These are phyloP conservation scores for Plenodomus tracheiphilus DNA, from an alignment of 2,329 filamentous ascomycete genomes.

Conservation along the genomic window DNA sequence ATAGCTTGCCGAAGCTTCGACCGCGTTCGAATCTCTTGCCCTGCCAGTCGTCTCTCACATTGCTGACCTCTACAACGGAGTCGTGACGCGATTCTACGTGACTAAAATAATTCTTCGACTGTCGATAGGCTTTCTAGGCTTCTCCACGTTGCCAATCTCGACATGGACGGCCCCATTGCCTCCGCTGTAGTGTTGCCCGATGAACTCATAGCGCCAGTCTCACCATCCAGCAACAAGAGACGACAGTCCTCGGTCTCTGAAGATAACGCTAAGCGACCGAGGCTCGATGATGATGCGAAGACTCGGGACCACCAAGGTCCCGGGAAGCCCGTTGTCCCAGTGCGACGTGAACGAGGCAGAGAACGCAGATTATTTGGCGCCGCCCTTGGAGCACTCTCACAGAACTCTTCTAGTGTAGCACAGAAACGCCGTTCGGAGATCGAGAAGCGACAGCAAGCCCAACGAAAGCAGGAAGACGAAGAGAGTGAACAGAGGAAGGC, in stretches of 20 bases:
- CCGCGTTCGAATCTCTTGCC: conserved; percentile 6
- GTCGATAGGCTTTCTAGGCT: background rate
- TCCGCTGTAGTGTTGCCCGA: conserved; percentile 60
- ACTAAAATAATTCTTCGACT: too few relatives aligned
- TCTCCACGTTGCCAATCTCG: background rate
- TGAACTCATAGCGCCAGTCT: conserved; percentile 32
- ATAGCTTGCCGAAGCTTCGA: conserved; percentile 19
- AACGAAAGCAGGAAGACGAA: conserved; percentile 70
- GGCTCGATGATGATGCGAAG: conserved; percentile 47
- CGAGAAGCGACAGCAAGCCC: conserved; percentile 79
- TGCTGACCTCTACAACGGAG: background rate
- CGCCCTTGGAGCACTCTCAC: conserved; percentile 75
- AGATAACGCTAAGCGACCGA: conserved; percentile 57
- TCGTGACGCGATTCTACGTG: background rate
- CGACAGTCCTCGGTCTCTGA: conserved; percentile 59
- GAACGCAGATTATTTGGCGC: conserved; percentile 85
- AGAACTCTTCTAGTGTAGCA: conserved; percentile 63
- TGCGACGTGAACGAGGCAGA: conserved; percentile 71
- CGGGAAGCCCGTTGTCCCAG: conserved; percentile 41
- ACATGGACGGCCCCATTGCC: conserved; percentile 51
- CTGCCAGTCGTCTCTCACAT: background rate
- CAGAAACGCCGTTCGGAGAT: conserved; percentile 76
- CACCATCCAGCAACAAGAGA: conserved; percentile 50
- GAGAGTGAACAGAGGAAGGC: conserved; percentile 70
- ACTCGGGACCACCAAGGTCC: conserved; percentile 17